These are phyloP conservation scores for Casuarina equisetifolia DNA, from an alignment of 306 rosid genomes.

Conservation along the genomic window DNA sequence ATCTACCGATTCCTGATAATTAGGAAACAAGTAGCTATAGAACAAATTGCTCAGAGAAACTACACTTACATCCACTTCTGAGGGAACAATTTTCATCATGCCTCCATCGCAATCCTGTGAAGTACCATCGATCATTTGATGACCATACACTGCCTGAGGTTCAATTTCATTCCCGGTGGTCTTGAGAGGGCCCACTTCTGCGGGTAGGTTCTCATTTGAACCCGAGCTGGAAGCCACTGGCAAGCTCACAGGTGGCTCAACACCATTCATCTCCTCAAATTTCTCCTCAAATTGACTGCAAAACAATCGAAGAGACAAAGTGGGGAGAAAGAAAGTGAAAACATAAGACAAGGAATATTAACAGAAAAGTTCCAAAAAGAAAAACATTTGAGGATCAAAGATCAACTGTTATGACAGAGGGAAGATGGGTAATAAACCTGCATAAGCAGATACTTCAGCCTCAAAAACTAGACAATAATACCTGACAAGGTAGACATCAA, in stretches of 20 bases:
- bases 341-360: neutral
- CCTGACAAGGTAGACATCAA: constrained; percentile 99
- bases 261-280: constrained; percentile 75
- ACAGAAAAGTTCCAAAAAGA: neutral
- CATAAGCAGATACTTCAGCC: neutral
- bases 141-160: constrained; percentile 55
- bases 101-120: constrained; percentile 81
- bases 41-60: constrained; percentile 11
- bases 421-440: neutral
- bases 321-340: neutral
- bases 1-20: neutral
- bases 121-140: constrained; percentile 57
- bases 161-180: constrained; percentile 51
- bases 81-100: constrained; percentile 96
- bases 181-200: constrained; percentile 55
- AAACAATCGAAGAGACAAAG: constrained; percentile 19
- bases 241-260: constrained; percentile 59
- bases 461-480: constrained; percentile 37
- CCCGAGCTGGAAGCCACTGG: constrained; percentile 83
- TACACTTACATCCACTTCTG: constrained; percentile 86
- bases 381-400: neutral
- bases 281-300: constrained; percentile 95
- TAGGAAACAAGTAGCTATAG: neutral
- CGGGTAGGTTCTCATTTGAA: constrained; percentile 57
- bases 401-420: constrained; percentile 23